Percentiles rank a stretch among this genome's conserved stretches.
Evolutionary conservation across 2,329 filamentous ascomycete genomes (phyloP).

Genomic region (Paecilomyces dactylethromorphus): DNA sequence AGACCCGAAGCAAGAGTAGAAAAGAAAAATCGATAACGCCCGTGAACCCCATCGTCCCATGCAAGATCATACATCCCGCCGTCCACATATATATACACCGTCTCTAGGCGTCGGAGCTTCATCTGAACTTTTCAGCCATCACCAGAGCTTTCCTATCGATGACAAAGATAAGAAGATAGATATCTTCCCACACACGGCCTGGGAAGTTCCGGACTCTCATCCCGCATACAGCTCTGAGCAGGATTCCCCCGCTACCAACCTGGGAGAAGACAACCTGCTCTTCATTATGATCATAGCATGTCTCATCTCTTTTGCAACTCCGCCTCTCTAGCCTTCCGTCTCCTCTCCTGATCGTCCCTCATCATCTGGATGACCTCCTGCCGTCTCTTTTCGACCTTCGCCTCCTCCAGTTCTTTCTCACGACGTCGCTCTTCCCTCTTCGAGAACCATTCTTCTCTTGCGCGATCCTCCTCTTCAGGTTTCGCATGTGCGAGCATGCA

Average conservation of each 20-base stretch:
- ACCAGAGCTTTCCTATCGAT: too few relatives aligned
- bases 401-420: conserved; percentile 58
- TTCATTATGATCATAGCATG: conserved; percentile 4
- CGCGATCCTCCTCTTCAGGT: conserved; percentile 75
- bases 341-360: conserved; percentile 28
- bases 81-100: not conserved
- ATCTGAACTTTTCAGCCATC: too few relatives aligned
- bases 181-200: too few relatives aligned
- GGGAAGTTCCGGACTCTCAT: too few relatives aligned
- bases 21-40: not conserved
- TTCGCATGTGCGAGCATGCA: conserved; percentile 90
- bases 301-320: conserved; percentile 1
- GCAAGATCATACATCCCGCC: not conserved
- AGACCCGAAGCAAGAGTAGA: not conserved
- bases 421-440: conserved; percentile 63
- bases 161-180: too few relatives aligned
- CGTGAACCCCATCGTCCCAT: not conserved
- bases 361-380: conserved; percentile 36
- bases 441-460: conserved; percentile 89
- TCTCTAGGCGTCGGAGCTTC: not conserved
- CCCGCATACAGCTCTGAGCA: too few relatives aligned
- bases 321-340: conserved; percentile 4
- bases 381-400: conserved; percentile 31
- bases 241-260: not conserved
- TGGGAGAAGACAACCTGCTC: conserved; percentile 12